A percentile compares a stretch with the other conserved stretches of the same genome.
Evolutionary conservation across 257 asterid species (phyloP).

Genomic region (Nicotiana tomentosiformis): DNA sequence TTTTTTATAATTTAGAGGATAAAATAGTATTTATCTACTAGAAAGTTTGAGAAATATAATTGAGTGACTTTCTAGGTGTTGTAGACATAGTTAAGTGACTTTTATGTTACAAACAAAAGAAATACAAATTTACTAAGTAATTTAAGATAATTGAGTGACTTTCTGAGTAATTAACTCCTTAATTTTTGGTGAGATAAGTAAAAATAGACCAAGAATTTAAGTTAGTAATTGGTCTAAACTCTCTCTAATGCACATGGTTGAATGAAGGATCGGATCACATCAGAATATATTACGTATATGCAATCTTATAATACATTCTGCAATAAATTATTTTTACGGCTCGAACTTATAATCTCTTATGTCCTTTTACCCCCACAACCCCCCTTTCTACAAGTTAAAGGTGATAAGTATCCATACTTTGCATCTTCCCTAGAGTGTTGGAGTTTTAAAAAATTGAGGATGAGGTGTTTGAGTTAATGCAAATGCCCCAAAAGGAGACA

Average conservation of each 20-base stretch:
- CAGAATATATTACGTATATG: not conserved
- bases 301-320: not conserved
- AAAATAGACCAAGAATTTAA: not conserved
- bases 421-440: not conserved
- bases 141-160: no score
- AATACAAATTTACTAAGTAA: no score
- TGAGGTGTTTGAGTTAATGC: slow-evolving; percentile 18
- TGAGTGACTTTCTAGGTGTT: no score
- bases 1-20: no score
- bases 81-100: no score
- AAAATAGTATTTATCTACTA: no score
- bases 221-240: not conserved
- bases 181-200: not conserved
- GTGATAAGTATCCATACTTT: not conserved
- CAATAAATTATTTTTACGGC: not conserved
- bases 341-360: not conserved
- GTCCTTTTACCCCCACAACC: not conserved
- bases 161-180: no score
- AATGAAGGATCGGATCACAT: not conserved
- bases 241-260: no score
- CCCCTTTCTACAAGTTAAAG: not conserved
- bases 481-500: slow-evolving; percentile 18
- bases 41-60: no score
- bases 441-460: not conserved
- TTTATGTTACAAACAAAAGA: no score